Base-by-base conservation (phyloP, 2,329 filamentous ascomycete genomes). In the Pseudogymnoascus sp. region DNA sequence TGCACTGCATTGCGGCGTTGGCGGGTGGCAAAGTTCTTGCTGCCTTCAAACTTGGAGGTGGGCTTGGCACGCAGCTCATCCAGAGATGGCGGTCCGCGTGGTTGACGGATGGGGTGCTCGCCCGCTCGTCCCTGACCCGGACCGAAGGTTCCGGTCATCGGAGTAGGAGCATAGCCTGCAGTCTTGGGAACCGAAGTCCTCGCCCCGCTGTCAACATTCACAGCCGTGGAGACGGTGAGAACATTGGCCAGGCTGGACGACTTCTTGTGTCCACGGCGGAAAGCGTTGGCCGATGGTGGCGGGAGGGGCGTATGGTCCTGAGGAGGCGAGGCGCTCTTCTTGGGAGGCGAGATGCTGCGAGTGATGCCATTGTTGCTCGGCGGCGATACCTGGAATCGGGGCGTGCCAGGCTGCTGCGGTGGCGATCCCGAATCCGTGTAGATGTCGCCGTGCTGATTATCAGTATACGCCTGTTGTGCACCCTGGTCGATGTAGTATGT, bases 11-110 rank as follows among this genome's bases (percentile, higher is more conserved):
- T 92, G 67, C 93, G 91, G 65, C 95, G 91, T 72, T 96, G 93
- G 66, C 95, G 92, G 63, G 92, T 87, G 10, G 90, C 89, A 77
- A 99, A 99, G 80, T 99, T 99, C 85, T 97, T 88, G 86, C 93
- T 97, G 23, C 93, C 95, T 75, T 97, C 93, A 67, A 93, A 86
- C 78, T 92, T 96, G 68, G 91, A 88, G 7, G 93, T 97, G 1
- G 95, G 95, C 77, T 93, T 95, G 19, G 88, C 83, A 72, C 88
- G 85, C 65, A 99, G 86, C 78, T 99, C 95, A 69, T 99, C 95
- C 60, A 97, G 83, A 13, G 90, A 87, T 13, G 95, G 95, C 23
- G 95, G 95, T 4, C 93, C 93, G 67, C 92, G 91, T 61, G 95
- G 95, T 77, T 99, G 95, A 64, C 95, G 92, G 61, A 91, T 79